A percentile compares a stretch with the other conserved stretches of the same genome.
These are phyloP conservation scores for Iris pallida DNA, from an alignment of 116 monocot genomes.

Conservation along the genomic window DNA sequence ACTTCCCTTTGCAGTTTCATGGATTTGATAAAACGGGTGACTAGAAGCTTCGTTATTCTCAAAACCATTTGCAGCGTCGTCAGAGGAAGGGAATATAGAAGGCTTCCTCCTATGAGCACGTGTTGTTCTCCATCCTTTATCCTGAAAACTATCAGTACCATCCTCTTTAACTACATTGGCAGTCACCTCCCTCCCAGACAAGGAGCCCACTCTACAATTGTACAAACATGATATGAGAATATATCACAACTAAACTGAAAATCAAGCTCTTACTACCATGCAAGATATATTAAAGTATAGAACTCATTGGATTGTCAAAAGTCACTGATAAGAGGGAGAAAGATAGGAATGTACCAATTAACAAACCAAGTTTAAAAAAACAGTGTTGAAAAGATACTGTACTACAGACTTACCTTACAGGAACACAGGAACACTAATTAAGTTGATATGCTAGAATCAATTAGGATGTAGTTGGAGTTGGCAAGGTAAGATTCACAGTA, in stretches of 20 bases:
- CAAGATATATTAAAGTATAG: neutral
- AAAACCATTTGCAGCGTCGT: neutral
- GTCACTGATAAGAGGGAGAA: neutral
- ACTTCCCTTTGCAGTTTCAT: conserved; percentile 3
- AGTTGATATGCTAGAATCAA: too few relatives aligned
- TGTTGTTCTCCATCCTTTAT: conserved; percentile 12
- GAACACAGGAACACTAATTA: too few relatives aligned
- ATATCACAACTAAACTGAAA: neutral
- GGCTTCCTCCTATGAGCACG: conserved; percentile 3
- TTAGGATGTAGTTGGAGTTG: too few relatives aligned
- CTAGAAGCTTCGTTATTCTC: neutral
- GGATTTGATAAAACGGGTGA: neutral
- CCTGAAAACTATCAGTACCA: neutral
- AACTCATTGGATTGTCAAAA: neutral
- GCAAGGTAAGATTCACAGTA: too few relatives aligned
- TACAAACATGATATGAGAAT: neutral
- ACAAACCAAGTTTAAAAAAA: too few relatives aligned
- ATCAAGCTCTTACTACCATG: neutral
- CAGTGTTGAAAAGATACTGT: too few relatives aligned
- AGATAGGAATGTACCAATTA: too few relatives aligned
- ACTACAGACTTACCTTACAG: too few relatives aligned
- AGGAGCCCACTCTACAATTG: conserved; percentile 5
- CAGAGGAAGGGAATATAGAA: neutral
- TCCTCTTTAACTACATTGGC: conserved; percentile 10
- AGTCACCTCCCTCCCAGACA: conserved; percentile 12